A percentile compares a stretch with the other conserved stretches of the same genome.
Evolutionary conservation across 768 basidiomycete species (phyloP).

Genomic region (Macrolepiota fuliginosa): DNA sequence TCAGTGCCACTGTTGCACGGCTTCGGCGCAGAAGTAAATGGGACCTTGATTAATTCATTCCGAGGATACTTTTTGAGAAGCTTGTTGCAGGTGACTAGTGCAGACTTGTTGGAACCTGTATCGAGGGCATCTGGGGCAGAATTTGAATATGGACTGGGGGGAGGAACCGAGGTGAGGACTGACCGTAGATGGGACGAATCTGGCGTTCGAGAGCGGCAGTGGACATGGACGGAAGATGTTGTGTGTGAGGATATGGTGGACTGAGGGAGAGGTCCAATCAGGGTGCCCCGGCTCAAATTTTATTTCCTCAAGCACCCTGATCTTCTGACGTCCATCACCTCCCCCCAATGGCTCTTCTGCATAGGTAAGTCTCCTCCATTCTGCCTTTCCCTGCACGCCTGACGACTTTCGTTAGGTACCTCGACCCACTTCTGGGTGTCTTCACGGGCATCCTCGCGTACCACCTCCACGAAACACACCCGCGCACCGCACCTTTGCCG

Average conservation of each 20-base stretch:
- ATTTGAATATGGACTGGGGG: neutral
- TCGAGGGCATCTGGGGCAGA: constrained; percentile 70
- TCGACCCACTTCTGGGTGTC: constrained; percentile 74
- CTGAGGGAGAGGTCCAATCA: constrained; percentile 10
- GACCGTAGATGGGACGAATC: constrained; percentile 84
- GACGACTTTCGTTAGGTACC: constrained; percentile 35
- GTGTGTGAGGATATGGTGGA: constrained; percentile 6
- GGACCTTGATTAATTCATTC: constrained; percentile 68
- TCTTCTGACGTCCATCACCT: constrained; percentile 9
- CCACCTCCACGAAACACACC: constrained; percentile 78
- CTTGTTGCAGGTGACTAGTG: constrained; percentile 83
- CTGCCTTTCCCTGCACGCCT: constrained; percentile 8
- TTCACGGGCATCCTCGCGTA: constrained; percentile 79
- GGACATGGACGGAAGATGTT: constrained; percentile 27
- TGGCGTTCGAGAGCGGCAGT: constrained; percentile 75
- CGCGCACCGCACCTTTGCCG: constrained; percentile 59
- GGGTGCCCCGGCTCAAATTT: constrained; percentile 8
- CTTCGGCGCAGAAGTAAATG: constrained; percentile 6
- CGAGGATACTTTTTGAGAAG: constrained; percentile 82
- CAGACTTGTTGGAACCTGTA: constrained; percentile 83
- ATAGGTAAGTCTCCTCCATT: constrained; percentile 37
- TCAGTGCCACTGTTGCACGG: constrained; percentile 15
- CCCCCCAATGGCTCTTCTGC: constrained; percentile 35
- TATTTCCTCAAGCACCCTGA: constrained; percentile 5
- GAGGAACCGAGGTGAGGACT: constrained; percentile 18